Evolutionary conservation across 2,329 filamentous ascomycete species (phyloP), one percentile per base, ranked within the genome.

Genomic region (Venturia aucupariae): DNA sequence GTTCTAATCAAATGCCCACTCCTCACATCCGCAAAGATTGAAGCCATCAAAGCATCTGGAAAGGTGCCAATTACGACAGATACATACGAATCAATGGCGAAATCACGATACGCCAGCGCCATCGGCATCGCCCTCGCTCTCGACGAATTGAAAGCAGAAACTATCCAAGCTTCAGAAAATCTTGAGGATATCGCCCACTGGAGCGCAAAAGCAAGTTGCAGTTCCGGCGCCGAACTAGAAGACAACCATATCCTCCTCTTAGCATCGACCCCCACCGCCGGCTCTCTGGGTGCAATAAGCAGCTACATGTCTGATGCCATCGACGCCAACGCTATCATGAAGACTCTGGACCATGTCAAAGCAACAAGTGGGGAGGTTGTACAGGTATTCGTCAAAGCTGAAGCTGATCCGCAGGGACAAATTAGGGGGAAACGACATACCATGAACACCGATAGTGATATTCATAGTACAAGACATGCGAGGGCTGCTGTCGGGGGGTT

Each of bases 151-250:
- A 4, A 59, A 32, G 3, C 44, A 24, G 44, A 59, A 6, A 30
- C 17, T 32, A 30, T 32, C 24, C 24, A 22, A 10, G 22, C 5
- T 13, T 41, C 38, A 41, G 13, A 27, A 13, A 38, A 32, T 32
- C 54, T 59, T 3, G 54, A 38, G 32, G 15, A 19, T 19, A 27
- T 32, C 27, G 6, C 8, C 17, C 54, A 59, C 22, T 59, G 54
- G 54, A 59, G 17, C 54, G 54, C 54, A 19, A 59, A 59, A 59
- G 54, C 54, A 38, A 59, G 54, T 27, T 59, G 54, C 24, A 59
- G 54, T 27, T 59, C 54, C 27, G 54, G 54, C 13, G 54, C 54
- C 27, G 54, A 60, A 19, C 17, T 60, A 17, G 32, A 60, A 35
- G 57, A 42, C 15, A 41, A 44, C 24, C 57, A 60, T 41, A 41